These are phyloP conservation scores for Penstemon newberryi DNA, from an alignment of 257 asterid species.

Conservation along the genomic window DNA sequence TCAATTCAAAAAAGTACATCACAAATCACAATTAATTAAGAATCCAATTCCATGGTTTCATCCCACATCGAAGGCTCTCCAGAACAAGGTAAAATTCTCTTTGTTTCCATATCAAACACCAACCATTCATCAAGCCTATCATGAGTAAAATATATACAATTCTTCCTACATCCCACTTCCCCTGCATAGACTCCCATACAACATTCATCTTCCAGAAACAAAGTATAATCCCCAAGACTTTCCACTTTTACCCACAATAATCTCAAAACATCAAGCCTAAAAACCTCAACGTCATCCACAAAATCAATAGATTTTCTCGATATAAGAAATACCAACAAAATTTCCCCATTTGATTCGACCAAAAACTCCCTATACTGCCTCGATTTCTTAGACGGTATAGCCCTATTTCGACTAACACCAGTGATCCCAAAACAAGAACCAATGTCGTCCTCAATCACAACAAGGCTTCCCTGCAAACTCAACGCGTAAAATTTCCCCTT, in stretches of 20 bases:
- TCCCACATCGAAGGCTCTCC: too few species aligned
- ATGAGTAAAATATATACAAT: slow-evolving; percentile 28
- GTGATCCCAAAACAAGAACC: slow-evolving; percentile 22
- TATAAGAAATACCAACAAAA: slow-evolving; percentile 33
- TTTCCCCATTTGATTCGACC: slow-evolving; percentile 35
- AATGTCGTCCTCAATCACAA: slow-evolving; percentile 12
- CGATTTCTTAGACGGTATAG: slow-evolving; percentile 25
- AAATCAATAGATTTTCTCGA: slow-evolving; percentile 7
- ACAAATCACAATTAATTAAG: too few species aligned
- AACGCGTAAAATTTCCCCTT: slow-evolving; percentile 37
- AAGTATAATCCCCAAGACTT: slow-evolving; percentile 15
- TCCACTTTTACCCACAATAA: slow-evolving; percentile 23
- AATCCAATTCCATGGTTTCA: too few species aligned
- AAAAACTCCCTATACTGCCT: slow-evolving; percentile 37
- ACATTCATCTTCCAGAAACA: slow-evolving; percentile 27
- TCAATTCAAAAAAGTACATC: too few species aligned
- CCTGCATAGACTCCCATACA: slow-evolving; percentile 25
- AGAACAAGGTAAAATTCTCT: too few species aligned
- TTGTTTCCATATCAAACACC: slow-evolving; percentile 24
- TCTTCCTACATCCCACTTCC: slow-evolving; percentile 19
- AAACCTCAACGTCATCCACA: slow-evolving; percentile 41
- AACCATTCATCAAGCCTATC: slow-evolving; percentile 16
- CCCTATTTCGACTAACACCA: slow-evolving; percentile 20
- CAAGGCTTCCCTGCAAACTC: slow-evolving; percentile 32
- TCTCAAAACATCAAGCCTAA: slow-evolving; percentile 16